These are phyloP conservation scores for Trifolium dubium DNA, from an alignment of 306 rosid genomes.

Conservation along the genomic window DNA sequence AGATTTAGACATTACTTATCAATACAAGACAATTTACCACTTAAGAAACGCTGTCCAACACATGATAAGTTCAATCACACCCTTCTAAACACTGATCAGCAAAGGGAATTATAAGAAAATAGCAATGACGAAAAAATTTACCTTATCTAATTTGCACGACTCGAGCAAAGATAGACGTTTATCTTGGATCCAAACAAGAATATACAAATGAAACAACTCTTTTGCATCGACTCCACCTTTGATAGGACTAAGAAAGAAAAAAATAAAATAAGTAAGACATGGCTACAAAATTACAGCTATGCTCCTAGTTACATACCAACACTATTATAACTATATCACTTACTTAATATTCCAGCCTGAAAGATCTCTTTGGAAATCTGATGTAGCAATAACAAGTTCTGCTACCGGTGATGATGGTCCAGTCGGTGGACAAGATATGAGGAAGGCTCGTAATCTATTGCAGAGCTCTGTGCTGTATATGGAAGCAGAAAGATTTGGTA, in stretches of 20 bases:
- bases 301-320: not conserved
- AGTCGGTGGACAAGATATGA: constrained; percentile 89
- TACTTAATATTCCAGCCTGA: constrained; percentile 76
- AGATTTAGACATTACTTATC: constrained; percentile 41
- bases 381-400: constrained; percentile 87
- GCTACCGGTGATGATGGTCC: constrained; percentile 91
- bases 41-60: constrained; percentile 5
- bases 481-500: constrained; percentile 90
- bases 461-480: constrained; percentile 94
- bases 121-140: constrained; percentile 41
- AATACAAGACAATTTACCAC: constrained; percentile 32
- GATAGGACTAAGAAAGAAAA: constrained; percentile 61
- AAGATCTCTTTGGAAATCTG: constrained; percentile 94
- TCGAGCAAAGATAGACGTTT: constrained; percentile 85
- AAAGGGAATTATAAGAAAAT: constrained; percentile 24
- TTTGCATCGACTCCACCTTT: constrained; percentile 97
- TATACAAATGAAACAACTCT: constrained; percentile 91
- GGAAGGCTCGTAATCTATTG: constrained; percentile 83
- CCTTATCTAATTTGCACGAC: constrained; percentile 93
- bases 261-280: constrained; percentile 33
- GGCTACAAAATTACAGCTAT: not conserved
- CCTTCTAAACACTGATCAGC: not conserved
- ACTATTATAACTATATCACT: constrained; percentile 29
- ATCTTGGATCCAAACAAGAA: constrained; percentile 94
- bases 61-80: not conserved